These are phyloP conservation scores for Eucalyptus albens DNA, from an alignment of 345 rosid species.

Conservation along the genomic window DNA sequence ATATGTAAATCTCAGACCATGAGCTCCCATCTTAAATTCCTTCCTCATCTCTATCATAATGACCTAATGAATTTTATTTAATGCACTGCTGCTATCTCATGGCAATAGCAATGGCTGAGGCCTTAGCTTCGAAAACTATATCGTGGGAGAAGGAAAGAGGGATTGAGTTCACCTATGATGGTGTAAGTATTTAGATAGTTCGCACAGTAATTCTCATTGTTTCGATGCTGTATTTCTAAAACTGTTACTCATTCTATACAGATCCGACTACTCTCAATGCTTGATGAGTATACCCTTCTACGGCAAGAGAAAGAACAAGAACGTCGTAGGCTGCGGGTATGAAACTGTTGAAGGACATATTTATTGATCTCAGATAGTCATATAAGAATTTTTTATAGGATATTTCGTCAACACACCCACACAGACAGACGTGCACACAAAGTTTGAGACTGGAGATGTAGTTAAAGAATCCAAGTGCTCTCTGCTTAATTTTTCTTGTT, in stretches of 20 bases:
- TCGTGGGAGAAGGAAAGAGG: constrained; percentile 92
- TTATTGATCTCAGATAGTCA: not conserved
- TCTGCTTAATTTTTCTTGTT: not conserved
- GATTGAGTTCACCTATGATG: constrained; percentile 71
- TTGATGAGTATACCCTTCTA: constrained; percentile 65
- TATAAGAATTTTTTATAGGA: not conserved
- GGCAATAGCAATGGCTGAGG: constrained; percentile 71
- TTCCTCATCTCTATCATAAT: not conserved
- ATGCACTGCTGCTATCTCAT: not conserved
- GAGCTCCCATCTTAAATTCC: not conserved
- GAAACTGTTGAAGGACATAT: not conserved
- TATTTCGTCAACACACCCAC: not conserved
- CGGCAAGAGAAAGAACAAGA: constrained; percentile 94
- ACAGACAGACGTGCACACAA: not conserved
- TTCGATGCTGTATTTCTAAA: not conserved
- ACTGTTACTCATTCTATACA: constrained; percentile 2
- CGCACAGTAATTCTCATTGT: not conserved
- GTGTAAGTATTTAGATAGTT: constrained; percentile 35
- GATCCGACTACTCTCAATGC: constrained; percentile 84
- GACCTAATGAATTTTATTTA: not conserved
- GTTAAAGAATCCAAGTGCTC: not conserved
- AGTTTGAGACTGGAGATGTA: not conserved
- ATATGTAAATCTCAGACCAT: not conserved
- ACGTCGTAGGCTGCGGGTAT: constrained; percentile 76
- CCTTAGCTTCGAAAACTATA: constrained; percentile 68